Evolutionary conservation across 163 green algal genomes (phyloP), one percentile per base, ranked within the genome.

Genomic region (Smithsoniella earleae): DNA sequence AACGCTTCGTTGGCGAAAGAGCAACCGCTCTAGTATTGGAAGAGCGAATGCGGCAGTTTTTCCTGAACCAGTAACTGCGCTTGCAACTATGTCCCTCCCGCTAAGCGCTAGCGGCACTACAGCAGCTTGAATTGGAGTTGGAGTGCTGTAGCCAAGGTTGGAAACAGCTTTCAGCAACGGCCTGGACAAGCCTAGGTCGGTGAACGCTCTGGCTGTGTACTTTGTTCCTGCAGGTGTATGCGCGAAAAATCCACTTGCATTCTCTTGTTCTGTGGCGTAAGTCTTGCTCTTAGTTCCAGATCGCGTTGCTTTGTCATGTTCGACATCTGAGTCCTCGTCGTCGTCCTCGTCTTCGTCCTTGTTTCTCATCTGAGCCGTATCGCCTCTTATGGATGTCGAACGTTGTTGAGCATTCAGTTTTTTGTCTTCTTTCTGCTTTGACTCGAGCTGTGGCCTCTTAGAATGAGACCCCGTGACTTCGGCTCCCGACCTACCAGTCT

Each of bases 31-130:
- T 75, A 99, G 77, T 6, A 95, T 78, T 2, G 94, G 94, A 69
- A 99, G 82, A 8, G 85, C 77, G 77, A 98, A 99, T 31, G 94
- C 94, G 3, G 94, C 94, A 3, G 94, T 99, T 84, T 99, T 97
- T 76, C 90, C 91, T 44, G 80, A 90, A 52, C 86, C 87, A 2
- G 94, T 98, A 25, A 98, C 84, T 1, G 94, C 94, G 34, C 82
- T 92, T 58, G 90, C 94, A 77, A 90, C 95, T 44, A 98, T 93
- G 85, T 98, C 94, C 3, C 94, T 81, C 28, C 94, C 93, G 3
- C 85, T 84, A 44, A 98, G 81, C 18, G 89, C 90, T 25, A 98
- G 66, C 0, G 92, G 94, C 38, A 98, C 89, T 77, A 89, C 95
- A 28, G 93, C 93, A 0, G 93, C 91, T 86, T 98, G 94, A 74